phyloP scores from a whole-genome alignment of 108 stramenopile genomes.

The Skeletonema potamos region DNA sequence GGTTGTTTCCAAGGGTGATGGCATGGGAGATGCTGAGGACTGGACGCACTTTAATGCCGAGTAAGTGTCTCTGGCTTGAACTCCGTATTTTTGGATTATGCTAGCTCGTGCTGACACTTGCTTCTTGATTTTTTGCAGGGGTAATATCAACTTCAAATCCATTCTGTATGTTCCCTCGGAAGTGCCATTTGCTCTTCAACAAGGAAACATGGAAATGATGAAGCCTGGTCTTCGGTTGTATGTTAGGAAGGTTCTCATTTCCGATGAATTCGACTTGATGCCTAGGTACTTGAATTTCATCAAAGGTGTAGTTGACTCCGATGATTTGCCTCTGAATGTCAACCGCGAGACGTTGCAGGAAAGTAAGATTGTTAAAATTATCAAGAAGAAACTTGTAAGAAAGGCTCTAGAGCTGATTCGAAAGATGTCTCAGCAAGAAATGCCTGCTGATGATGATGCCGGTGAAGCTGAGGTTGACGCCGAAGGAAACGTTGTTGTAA shows the following conservation, averaged over 20 bases:
- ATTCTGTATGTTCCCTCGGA: constrained; percentile 93
- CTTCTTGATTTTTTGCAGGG: constrained; percentile 43
- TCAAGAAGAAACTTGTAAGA: constrained; percentile 99
- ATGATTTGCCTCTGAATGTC: constrained; percentile 99
- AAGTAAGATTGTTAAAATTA: constrained; percentile 95
- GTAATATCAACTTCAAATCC: constrained; percentile 99
- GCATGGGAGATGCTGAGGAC: constrained; percentile 59
- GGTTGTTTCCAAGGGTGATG: constrained; percentile 69
- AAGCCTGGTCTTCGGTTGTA: constrained; percentile 78
- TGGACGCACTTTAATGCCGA: constrained; percentile 99
- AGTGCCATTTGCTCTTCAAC: constrained; percentile 50
- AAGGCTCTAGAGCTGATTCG: constrained; percentile 97
- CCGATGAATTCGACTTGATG: constrained; percentile 97
- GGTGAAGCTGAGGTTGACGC: constrained; percentile 66
- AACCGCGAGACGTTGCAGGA: constrained; percentile 99
- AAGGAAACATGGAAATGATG: constrained; percentile 51
- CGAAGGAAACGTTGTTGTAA: constrained; percentile 57
- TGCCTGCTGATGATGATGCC: constrained; percentile 44
- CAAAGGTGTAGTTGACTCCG: constrained; percentile 97
- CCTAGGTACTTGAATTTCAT: constrained; percentile 96
- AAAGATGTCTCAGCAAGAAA: constrained; percentile 67
- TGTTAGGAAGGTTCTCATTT: constrained; percentile 98
- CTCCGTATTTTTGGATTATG: neutral
- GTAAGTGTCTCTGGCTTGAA: constrained; percentile 15
- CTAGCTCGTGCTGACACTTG: neutral